Evolutionary conservation across 2,329 filamentous ascomycete species (phyloP).

Genomic region (Penicillium sp.): DNA sequence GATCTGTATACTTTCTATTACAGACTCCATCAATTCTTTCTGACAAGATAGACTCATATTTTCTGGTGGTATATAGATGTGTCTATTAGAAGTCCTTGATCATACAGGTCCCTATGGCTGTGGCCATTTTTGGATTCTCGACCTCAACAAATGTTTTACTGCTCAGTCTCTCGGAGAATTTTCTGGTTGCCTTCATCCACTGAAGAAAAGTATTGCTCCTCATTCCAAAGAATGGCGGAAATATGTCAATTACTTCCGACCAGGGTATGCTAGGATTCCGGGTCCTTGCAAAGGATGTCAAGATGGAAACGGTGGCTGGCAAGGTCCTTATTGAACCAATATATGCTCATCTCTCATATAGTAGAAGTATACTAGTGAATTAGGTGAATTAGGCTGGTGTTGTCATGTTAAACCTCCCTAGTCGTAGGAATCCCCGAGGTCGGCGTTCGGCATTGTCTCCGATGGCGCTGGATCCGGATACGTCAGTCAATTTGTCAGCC

Average conservation of each 20-base stretch:
- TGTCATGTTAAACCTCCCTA: no score
- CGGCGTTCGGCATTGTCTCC: not conserved
- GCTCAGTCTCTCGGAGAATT: not conserved
- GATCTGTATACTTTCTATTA: no score
- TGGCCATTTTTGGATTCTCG: conserved; percentile 4
- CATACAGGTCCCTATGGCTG: conserved; percentile 3
- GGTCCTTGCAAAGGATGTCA: not conserved
- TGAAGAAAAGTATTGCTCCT: not conserved
- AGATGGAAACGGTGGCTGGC: not conserved
- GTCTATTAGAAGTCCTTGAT: not conserved
- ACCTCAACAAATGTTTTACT: not conserved
- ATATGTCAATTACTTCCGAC: not conserved
- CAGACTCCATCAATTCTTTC: no score
- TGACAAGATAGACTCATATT: not conserved
- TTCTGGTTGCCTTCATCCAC: conserved; percentile 2
- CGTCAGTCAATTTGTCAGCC: conserved; percentile 3
- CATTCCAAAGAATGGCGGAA: not conserved
- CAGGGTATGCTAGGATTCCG: not conserved
- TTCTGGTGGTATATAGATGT: not conserved
- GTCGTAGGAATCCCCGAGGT: not conserved
- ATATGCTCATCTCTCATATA: not conserved
- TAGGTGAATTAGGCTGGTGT: no score
- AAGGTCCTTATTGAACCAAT: not conserved
- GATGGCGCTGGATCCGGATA: not conserved
- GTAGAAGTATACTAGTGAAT: not conserved